Evolutionary conservation across 129 eudicot genomes (phyloP).

Genomic region (Gnaphalium uliginosum): DNA sequence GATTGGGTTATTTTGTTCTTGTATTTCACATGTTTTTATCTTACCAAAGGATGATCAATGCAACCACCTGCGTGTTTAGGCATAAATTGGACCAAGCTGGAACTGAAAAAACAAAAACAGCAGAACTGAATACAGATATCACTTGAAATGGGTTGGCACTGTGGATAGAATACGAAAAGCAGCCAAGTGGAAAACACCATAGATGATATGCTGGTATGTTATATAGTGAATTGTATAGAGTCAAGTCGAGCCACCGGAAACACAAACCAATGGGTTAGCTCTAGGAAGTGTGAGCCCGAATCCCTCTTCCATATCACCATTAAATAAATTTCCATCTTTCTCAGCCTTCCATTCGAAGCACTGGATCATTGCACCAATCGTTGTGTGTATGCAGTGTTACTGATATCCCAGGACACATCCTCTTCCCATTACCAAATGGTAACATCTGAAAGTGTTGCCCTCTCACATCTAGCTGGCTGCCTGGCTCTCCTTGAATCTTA

Average conservation of each 20-base stretch:
- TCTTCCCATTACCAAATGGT: background rate
- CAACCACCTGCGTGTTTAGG: background rate
- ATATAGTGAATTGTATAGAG: background rate
- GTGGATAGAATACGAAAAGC: background rate
- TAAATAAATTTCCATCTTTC: background rate
- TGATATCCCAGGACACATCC: background rate
- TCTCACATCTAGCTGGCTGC: background rate
- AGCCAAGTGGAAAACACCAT: background rate
- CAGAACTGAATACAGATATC: background rate
- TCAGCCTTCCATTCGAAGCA: slow-evolving; percentile 1
- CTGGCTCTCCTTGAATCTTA: background rate
- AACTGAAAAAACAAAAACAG: background rate
- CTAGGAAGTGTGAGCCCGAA: slow-evolving; percentile 7
- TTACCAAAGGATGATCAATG: background rate
- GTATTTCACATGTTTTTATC: background rate
- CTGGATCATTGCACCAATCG: background rate
- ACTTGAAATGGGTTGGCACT: background rate
- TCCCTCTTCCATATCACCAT: background rate
- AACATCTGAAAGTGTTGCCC: background rate
- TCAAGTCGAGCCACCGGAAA: background rate
- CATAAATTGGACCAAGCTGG: too few species aligned
- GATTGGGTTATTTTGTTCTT: slow-evolving; percentile 11
- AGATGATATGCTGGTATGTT: background rate
- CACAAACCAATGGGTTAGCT: slow-evolving; percentile 4
- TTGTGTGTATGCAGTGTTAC: slow-evolving; percentile 7